These are phyloP conservation scores for Pugionium cornutum DNA, from an alignment of 345 rosid genomes.

Conservation along the genomic window DNA sequence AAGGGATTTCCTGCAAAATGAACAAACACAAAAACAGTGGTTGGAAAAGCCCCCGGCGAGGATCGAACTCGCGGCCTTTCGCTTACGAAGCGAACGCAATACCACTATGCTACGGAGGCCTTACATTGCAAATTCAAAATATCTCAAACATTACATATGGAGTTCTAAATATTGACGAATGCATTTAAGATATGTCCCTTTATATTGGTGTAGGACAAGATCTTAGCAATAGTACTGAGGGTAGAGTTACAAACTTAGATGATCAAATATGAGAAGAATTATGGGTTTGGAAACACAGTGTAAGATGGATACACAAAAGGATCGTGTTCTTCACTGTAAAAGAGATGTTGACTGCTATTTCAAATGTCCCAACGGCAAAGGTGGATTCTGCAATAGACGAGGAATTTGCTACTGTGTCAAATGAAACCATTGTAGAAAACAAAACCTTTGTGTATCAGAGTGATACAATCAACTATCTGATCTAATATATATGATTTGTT, in stretches of 20 bases:
- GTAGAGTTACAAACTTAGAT: constrained; percentile 8
- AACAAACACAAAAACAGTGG: not conserved
- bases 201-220: constrained; percentile 18
- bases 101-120: constrained; percentile 98
- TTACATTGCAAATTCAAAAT: too few relatives aligned
- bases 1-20: too few relatives aligned
- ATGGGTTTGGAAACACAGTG: not conserved
- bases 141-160: too few relatives aligned
- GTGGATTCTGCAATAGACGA: not conserved
- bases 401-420: constrained; percentile 4
- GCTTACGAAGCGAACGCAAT: constrained; percentile 99
- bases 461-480: too few relatives aligned
- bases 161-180: too few relatives aligned
- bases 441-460: not conserved
- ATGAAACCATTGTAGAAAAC: not conserved
- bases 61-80: constrained; percentile 99
- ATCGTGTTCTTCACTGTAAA: not conserved
- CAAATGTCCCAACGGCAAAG: not conserved
- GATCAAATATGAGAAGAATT: too few relatives aligned
- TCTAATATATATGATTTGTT: too few relatives aligned
- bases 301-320: not conserved
- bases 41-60: constrained; percentile 58
- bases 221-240: not conserved
- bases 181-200: too few relatives aligned
- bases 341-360: not conserved